Evolutionary conservation across 2,329 filamentous ascomycete genomes (phyloP).

Genomic region (Colletotrichum lupini): DNA sequence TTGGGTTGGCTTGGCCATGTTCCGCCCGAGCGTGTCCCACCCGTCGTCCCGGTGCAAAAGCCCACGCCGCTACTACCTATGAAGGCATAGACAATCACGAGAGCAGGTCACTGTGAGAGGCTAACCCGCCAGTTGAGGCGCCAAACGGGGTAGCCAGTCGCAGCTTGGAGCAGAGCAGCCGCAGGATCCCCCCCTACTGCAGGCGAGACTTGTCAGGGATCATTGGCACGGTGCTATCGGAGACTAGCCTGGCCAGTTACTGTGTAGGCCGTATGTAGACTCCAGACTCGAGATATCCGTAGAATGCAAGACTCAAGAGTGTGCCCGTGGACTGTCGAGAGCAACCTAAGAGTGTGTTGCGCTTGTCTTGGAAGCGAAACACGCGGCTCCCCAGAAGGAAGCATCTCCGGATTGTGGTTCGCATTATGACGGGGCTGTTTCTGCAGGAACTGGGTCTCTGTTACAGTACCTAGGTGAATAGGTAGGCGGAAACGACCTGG

Average conservation of each 20-base stretch:
- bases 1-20: slow-evolving; percentile 13
- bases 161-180: background rate
- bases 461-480: too few relatives aligned
- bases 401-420: background rate
- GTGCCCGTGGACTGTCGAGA: background rate
- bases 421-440: background rate
- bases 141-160: slow-evolving; percentile 27
- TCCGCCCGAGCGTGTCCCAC: slow-evolving; percentile 28
- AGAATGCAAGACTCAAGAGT: background rate
- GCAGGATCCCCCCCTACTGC: slow-evolving; percentile 4
- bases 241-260: background rate
- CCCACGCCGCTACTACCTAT: slow-evolving; percentile 11
- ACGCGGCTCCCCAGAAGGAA: background rate
- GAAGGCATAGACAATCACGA: slow-evolving; percentile 28
- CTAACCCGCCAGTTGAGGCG: slow-evolving; percentile 29
- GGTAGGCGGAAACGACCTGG: too few relatives aligned
- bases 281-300: background rate
- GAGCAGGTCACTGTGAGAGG: slow-evolving; percentile 33
- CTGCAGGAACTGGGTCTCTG: background rate
- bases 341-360: background rate
- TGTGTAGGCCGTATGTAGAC: background rate
- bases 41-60: slow-evolving; percentile 16
- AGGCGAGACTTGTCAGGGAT: slow-evolving; percentile 16
- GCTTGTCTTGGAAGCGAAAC: slow-evolving; percentile 3
- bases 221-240: slow-evolving; percentile 23